Evolutionary conservation across 306 rosid genomes (phyloP), one percentile per base, ranked within the genome.

Genomic region (Gynostemma pentaphyllum): DNA sequence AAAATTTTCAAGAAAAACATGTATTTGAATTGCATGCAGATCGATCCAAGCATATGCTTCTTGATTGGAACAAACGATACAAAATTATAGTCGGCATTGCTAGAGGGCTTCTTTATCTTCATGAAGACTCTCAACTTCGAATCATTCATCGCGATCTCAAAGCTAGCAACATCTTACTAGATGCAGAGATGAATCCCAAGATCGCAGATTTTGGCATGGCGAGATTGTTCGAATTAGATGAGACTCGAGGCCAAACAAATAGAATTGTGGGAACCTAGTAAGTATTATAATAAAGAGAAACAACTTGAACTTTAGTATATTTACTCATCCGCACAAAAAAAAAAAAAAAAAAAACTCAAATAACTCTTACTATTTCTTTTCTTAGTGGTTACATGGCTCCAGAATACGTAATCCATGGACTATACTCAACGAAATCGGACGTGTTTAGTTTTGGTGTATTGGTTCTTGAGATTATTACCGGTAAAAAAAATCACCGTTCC

Each of bases 141-240:
- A 85, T 85, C 22, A 69, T 88, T 4, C 88, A 88, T 1, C 81
- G 86, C 19, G 94, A 88, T 72, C 70, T 88, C 14, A 88, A 88
- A 72, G 80, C 80, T 14, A 83, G 94, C 30, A 88, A 85, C 52
- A 49, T 88, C 53, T 44, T 88, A 7, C 42, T 85, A 65, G 94
- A 83, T 45, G 62, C 19, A 10, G 49, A 78, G 1, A 72, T 88
- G 88, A 74, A 77, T 0, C 66, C 94, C 2, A 88, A 85, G 49
- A 88, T 85, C 27, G 78, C 87, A 18, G 94, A 88, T 67, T 88
- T 88, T 76, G 94, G 94, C 1, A 78, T 78, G 83, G 94, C 94
- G 15, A 85, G 63, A 53, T 72, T 81, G 21, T 76, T 81, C 29
- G 68, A 19, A 3, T 73, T 28, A 3, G 82, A 80, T 16, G 82